phyloP scores from a whole-genome alignment of 2,329 filamentous ascomycete genomes.

The Botrytis galanthina region DNA sequence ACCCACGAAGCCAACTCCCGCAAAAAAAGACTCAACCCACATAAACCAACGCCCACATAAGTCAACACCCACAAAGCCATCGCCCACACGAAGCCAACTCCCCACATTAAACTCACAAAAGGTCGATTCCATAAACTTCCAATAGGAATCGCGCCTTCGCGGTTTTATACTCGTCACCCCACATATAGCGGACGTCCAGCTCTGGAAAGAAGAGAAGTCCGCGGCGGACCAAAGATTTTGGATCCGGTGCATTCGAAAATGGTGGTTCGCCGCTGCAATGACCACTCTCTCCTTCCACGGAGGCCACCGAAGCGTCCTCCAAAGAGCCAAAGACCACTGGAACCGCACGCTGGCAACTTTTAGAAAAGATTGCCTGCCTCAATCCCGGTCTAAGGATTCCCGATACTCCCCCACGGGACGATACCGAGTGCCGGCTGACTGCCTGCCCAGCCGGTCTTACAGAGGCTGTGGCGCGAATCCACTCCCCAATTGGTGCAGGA shows the following conservation, averaged over 20 bases:
- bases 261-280: not conserved
- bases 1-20: not conserved
- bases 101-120: not conserved
- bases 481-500: constrained; percentile 1
- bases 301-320: not conserved
- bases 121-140: constrained; percentile 6
- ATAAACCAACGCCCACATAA: too few relatives aligned
- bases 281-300: not conserved
- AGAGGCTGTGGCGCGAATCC: not conserved
- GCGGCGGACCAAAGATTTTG: not conserved
- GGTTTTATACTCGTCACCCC: not conserved
- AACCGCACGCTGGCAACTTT: not conserved
- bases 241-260: not conserved
- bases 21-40: not conserved
- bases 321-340: constrained; percentile 3
- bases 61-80: not conserved
- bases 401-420: not conserved
- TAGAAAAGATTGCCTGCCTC: constrained; percentile 2
- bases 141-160: not conserved
- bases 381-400: constrained; percentile 12
- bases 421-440: not conserved
- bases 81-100: not conserved
- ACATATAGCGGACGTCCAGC: constrained; percentile 6
- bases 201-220: constrained; percentile 2
- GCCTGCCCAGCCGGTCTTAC: not conserved